Evolutionary conservation across 164 flowering plant genomes (phyloP), one percentile per base, ranked within the genome.

Genomic region (Platanus orientalis): DNA sequence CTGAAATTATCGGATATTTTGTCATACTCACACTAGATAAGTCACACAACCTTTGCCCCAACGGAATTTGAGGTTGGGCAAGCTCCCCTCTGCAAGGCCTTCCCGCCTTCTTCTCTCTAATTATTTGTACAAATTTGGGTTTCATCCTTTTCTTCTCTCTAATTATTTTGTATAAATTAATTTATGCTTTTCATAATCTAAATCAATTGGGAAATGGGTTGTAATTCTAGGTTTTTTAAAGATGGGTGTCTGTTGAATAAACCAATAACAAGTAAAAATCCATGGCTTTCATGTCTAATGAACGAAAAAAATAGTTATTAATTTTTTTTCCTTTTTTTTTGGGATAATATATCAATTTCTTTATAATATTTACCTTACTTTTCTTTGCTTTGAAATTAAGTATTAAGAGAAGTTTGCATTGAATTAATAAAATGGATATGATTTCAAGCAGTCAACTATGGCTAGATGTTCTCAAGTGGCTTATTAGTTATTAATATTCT

Each of bases 61-160:
- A 94, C 98, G 0, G 97, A 93, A 60, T 90, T 87, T 64, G 98
- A 94, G 14, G 92, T 92, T 11, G 93, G 94, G 9, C 82, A 73
- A 58, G 97, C 84, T n/a, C 97, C 95, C 0, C 87, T 89, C 6
- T 85, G 97, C 0, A 97, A 93, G 13, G 97, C 96, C 2, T 75
- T 91, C 1, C 97, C 98, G 1, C 98, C 98, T 20, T 97, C 98
- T 11, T 97, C 98, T 2, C 98, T n/a, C n/a, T n/a, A n/a, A n/a
- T n/a, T n/a, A n/a, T n/a, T n/a, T n/a, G n/a, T n/a, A 39, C 30
- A 44, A n/a, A 23, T 49, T 24, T 63, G 5, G 40, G 34, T 25
- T 20, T 42, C 30, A 19, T 44, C n/a, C 17, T 61, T n/a, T 13
- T 62, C 29, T 57, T 62, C 24, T 32, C 29, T 29, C 12, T 21